Base-by-base conservation (phyloP, 2,329 filamentous ascomycete genomes). In the Stagonosporopsis cucurbitacearum region DNA sequence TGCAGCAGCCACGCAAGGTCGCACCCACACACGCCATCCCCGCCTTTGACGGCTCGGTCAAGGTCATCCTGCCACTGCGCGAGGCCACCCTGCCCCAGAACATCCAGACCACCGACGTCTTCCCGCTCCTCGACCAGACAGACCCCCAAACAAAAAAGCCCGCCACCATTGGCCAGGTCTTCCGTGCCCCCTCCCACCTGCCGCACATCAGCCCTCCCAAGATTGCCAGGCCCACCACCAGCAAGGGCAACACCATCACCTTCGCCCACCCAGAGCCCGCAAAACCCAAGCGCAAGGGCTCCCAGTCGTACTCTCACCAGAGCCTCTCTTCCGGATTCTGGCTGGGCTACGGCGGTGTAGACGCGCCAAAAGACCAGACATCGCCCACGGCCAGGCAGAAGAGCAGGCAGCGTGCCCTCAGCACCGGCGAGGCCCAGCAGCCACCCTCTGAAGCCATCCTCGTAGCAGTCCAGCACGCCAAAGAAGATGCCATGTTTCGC, bases 401-500 rank as follows among this genome's bases (percentile, higher is more conserved):
- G 73, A 88, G 90, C 69, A 84, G 89, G 43, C 89, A 92, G 69
- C 84, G 89, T 41, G 87, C 88, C 1, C 79, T 91, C 64, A 92
- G 88, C 65, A 78, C 79, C 84, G 68, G 87, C 78, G 36, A 87
- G 82, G 62, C 83, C 70, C 84, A 86, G 74, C 83, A 82, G 82
- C 70, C 64, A 43, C 69, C 72, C 1, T 76, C 77, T 13, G 77
- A 79, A 43, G 71, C 73, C 0, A 70, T 74, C 11, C 63, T 74
- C 9, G 68, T 68, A n/a, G 75, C 75, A 13, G 63, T 73, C 4
- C 69, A 89, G 67, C 79, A 85, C 64, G 84, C 85, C 3, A 88
- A 89, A 70, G 85, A 92, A 75, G 90, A 93, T 63, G 83, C 87
- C 0, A 78, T 93, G 9, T 94, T 93, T 69, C 84, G 89, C 26